Conservation (phyloP, 2,329 filamentous ascomycete species). For the Dactylellina sp. region DNA sequence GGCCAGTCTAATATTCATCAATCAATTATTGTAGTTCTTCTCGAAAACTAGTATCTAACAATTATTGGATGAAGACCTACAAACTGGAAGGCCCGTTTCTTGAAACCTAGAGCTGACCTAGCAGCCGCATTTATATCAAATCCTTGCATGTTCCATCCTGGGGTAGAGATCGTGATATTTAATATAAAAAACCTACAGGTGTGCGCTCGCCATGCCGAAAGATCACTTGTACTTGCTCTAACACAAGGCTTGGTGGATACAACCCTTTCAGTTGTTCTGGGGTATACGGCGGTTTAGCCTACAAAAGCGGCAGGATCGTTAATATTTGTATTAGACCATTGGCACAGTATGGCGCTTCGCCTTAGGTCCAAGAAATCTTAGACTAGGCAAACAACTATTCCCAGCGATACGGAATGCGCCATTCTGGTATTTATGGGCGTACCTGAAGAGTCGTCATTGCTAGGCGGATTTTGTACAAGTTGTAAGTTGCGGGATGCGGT, state of each 20-base stretch:
- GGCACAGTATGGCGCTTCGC: not conserved
- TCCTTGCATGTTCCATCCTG: no score
- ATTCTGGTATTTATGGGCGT: not conserved
- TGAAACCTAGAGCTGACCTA: slow-evolving; percentile 84
- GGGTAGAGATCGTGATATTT: not conserved
- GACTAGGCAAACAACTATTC: no score
- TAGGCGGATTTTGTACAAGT: not conserved
- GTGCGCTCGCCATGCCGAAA: slow-evolving; percentile 76
- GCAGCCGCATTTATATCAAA: not conserved
- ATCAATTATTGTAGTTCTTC: not conserved
- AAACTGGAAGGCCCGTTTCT: slow-evolving; percentile 75
- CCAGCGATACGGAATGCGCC: not conserved
- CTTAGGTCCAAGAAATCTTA: no score
- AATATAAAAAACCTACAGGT: slow-evolving; percentile 8
- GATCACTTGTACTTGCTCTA: slow-evolving; percentile 90
- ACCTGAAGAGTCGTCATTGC: slow-evolving; percentile 43
- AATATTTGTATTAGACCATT: not conserved
- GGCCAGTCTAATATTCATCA: slow-evolving; percentile 75
- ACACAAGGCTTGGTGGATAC: slow-evolving; percentile 82
- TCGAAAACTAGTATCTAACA: not conserved
- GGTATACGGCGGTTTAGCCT: slow-evolving; percentile 80
- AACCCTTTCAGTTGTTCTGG: slow-evolving; percentile 81
- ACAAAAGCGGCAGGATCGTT: not conserved
- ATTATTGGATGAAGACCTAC: slow-evolving; percentile 40
- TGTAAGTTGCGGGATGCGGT: not conserved